Percentiles rank a stretch among this genome's conserved stretches.
phyloP scores from a whole-genome alignment of 305 asterid species.

The Euphrasia arctica region DNA sequence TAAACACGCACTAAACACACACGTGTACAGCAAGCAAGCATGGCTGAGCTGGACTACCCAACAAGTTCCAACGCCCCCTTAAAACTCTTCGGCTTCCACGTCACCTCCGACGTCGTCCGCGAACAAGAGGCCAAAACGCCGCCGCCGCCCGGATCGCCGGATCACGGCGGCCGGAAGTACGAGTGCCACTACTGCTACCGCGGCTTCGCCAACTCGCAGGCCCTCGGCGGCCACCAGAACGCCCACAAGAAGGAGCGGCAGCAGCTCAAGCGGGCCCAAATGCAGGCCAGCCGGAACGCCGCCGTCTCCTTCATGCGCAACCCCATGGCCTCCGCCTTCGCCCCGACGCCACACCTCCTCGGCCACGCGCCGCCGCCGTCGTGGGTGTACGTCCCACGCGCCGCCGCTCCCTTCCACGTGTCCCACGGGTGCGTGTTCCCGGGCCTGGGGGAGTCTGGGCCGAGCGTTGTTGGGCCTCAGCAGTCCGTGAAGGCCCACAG shows the following conservation, averaged over 20 bases:
- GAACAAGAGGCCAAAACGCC: slow-evolving; percentile 48
- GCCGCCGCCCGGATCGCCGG: slow-evolving; percentile 32
- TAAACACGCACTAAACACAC: background rate
- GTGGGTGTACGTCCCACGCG: slow-evolving; percentile 74
- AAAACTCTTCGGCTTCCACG: slow-evolving; percentile 81
- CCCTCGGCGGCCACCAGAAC: slow-evolving; percentile 93
- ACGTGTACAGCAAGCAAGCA: slow-evolving; percentile 28
- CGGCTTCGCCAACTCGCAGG: slow-evolving; percentile 90
- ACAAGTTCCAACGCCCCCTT: slow-evolving; percentile 35
- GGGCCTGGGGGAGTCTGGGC: slow-evolving; percentile 39
- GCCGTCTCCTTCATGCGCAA: slow-evolving; percentile 80
- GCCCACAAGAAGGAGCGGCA: slow-evolving; percentile 93
- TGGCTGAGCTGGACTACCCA: slow-evolving; percentile 65
- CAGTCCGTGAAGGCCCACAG: slow-evolving; percentile 45
- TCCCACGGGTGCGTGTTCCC: too few relatives aligned
- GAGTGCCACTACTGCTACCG: slow-evolving; percentile 93
- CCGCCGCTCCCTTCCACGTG: slow-evolving; percentile 55
- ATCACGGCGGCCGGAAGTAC: slow-evolving; percentile 69
- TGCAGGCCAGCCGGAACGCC: slow-evolving; percentile 81
- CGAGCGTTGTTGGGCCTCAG: slow-evolving; percentile 55
- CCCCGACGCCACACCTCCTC: slow-evolving; percentile 83
- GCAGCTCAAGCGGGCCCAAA: slow-evolving; percentile 82
- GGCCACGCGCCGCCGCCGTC: slow-evolving; percentile 40
- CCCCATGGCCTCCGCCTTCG: slow-evolving; percentile 74
- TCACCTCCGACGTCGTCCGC: too few relatives aligned